These are phyloP conservation scores for Aspergillus sparsus DNA, from an alignment of 495 filamentous ascomycete genomes.

Conservation along the genomic window DNA sequence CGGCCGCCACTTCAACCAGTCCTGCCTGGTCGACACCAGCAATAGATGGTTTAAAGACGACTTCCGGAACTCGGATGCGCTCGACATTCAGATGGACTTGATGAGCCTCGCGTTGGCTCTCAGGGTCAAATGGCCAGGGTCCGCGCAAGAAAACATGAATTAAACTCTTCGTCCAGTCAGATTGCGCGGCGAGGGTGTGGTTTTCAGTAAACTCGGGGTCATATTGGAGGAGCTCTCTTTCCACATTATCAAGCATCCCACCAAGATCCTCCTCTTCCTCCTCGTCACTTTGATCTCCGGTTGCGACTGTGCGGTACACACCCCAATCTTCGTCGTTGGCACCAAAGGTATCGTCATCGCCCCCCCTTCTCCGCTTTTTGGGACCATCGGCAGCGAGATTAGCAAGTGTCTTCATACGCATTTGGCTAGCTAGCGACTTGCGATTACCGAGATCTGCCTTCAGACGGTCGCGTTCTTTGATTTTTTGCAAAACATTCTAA, in stretches of 20 bases:
- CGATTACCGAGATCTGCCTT: constrained; percentile 93
- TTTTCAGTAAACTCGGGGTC: constrained; percentile 88
- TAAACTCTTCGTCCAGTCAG: constrained; percentile 89
- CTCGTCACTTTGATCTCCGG: constrained; percentile 71
- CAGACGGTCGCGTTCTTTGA: constrained; percentile 89
- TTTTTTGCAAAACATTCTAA: constrained; percentile 67
- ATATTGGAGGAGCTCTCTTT: constrained; percentile 80
- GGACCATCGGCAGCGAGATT: constrained; percentile 92
- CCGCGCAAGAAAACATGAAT: constrained; percentile 88
- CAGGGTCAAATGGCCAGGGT: constrained; percentile 78
- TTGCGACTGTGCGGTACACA: constrained; percentile 88
- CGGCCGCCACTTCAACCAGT: constrained; percentile 82
- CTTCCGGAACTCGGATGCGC: constrained; percentile 92
- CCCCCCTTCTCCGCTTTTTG: constrained; percentile 76
- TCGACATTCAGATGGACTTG: constrained; percentile 96
- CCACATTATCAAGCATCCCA: constrained; percentile 67
- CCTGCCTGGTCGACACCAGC: constrained; percentile 95
- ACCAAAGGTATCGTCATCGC: constrained; percentile 88
- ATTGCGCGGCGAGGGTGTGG: constrained; percentile 85
- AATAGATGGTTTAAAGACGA: constrained; percentile 93
- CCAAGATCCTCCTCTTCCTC: constrained; percentile 86
- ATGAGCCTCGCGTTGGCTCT: constrained; percentile 76
- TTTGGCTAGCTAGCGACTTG: constrained; percentile 91
- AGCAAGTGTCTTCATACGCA: constrained; percentile 97
- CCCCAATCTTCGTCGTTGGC: constrained; percentile 98